Evolutionary conservation across 2,329 filamentous ascomycete species (phyloP), one percentile per base, ranked within the genome.

Genomic region (Clonostachys rhizophaga): DNA sequence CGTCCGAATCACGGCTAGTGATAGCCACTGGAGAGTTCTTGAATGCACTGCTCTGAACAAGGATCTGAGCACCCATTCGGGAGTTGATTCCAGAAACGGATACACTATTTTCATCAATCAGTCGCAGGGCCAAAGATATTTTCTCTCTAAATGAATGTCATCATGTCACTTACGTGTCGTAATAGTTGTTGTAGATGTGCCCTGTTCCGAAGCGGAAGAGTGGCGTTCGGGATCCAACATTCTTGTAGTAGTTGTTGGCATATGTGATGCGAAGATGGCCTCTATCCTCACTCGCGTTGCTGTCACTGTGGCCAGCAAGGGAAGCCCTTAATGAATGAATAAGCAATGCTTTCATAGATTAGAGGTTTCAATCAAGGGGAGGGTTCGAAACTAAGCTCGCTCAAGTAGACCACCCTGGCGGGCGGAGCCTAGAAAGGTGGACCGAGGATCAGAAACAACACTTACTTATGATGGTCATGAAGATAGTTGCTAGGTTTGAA

Each of bases 191-290:
- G 49, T 58, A 64, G 48, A 66, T 54, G 61, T 84, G 81, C 12
- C 69, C 78, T 17, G 76, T 83, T 11, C 80, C 81, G 64, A 84
- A 84, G 50, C 81, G 77, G 59, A 82, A 58, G 5, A 71, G 77
- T 0, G 81, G 81, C 0, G 64, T 66, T 46, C 81, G 80, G 13
- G 74, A 79, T 67, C 81, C 78, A 55, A 83, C 62, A 67, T 83
- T 81, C 50, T 61, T 54, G 68, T 70, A 83, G 68, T 77, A 71
- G 71, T 84, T 84, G 67, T 81, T 75, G 64, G 71, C 68, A 61
- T 79, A 80, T 34, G 81, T 83, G 37, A 84, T 66, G 55, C 66
- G 73, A 34, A 84, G 65, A 55, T 78, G 69, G 49, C 80, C 80
- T 4, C 58, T 75, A 59, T 84, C 81, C 55, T 83, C 78, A 42